Percentiles rank a stretch among this genome's conserved stretches.
These are phyloP conservation scores for Zygotorulaspora chibaensis DNA, from an alignment of 805 yeast species.

Conservation along the genomic window DNA sequence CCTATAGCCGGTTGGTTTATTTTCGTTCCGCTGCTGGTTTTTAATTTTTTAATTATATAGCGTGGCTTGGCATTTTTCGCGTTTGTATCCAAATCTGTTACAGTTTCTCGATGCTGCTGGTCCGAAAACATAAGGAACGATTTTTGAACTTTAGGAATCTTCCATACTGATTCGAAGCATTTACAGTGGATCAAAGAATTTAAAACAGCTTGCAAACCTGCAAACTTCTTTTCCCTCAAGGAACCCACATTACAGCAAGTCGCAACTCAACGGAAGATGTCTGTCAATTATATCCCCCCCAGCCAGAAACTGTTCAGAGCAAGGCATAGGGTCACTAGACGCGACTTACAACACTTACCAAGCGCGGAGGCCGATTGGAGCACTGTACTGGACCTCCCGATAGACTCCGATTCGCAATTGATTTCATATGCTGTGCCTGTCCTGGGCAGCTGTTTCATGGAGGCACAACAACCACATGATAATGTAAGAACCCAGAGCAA, in stretches of 20 bases:
- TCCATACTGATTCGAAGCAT: no score
- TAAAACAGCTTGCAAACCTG: background rate
- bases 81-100: background rate
- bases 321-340: conserved; percentile 17
- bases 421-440: conserved; percentile 18
- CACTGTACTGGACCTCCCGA: conserved; percentile 12
- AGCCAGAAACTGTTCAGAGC: conserved; percentile 16
- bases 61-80: conserved; percentile 1
- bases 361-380: conserved; percentile 11
- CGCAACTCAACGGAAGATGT: conserved; percentile 1
- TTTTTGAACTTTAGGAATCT: background rate
- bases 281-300: conserved; percentile 15
- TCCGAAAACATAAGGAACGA: background rate
- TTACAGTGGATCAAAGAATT: background rate
- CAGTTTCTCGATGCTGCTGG: background rate
- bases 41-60: background rate
- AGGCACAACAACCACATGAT: background rate
- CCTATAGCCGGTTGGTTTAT: background rate
- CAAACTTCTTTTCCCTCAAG: background rate
- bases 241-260: background rate
- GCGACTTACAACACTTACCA: conserved; percentile 10
- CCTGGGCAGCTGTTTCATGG: conserved; percentile 5
- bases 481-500: background rate
- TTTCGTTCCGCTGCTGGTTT: background rate
- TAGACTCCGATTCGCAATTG: conserved; percentile 13